Evolutionary conservation across 257 asterid genomes (phyloP), one percentile per base, ranked within the genome.

Genomic region (Sherardia arvensis): DNA sequence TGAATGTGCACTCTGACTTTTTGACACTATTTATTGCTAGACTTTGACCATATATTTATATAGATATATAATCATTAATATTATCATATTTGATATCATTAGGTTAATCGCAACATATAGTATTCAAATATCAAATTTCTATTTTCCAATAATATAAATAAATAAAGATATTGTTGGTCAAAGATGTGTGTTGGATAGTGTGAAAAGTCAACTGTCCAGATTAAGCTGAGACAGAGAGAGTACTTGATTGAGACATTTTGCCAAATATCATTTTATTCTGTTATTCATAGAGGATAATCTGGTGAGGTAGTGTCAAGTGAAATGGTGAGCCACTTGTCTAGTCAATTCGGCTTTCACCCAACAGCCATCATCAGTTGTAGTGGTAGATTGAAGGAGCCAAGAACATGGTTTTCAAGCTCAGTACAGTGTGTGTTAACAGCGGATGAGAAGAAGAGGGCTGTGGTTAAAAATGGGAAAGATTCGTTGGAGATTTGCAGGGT

Each of bases 401-500:
- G 78, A 43, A 79, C 61, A 63, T 59, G 58, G 67, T 58, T 65
- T 58, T 53, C 75, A 8, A 79, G 84, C 53, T 75, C 80, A 53
- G 76, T 78, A 26, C 64, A 70, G 34, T 81, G 87, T 73, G 70
- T 77, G 76, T 65, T 84, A 74, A 77, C 74, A 74, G 77, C 74
- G 61, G 86, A 75, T 59, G 73, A 85, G 66, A 78, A 76, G 76
- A 67, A 69, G 69, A 72, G 85, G 67, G 71, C 71, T 55, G 82
- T 77, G 45, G 85, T 87, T 63, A 76, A 80, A 81, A 84, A 83
- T 76, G 91, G 95, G 34, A 86, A 86, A 33, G 90, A 91, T 72
- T 81, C 90, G 54, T 47, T 86, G 66, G 85, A 80, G 40, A 91
- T 88, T 53, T 88, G 90, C 80, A 78, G 91, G 80, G 91, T 86